Base-by-base conservation (phyloP, 805 yeast species). In the Candida jianshihensis region DNA sequence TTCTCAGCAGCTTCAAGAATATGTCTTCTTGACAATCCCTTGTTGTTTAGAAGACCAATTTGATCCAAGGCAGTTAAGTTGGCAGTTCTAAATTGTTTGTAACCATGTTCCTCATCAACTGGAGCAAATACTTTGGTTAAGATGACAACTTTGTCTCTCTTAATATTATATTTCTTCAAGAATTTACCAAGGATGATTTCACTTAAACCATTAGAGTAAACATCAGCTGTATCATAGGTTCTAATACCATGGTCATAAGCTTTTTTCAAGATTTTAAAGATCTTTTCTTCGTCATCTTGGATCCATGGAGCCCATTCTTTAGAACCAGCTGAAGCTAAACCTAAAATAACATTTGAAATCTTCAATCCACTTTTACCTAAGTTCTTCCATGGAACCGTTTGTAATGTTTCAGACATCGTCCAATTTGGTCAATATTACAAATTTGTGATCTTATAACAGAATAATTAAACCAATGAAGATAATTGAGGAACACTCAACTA, bases 101-200 rank as follows among this genome's bases (percentile, higher is more conserved):
- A 24, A 10, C 39, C 48, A 13, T 37, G 30, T 11, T 37, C 43
- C 21, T 36, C 52, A 33, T 61, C 70, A 11, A 56, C 57, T 6
- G 60, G 55, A 35, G 37, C 49, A 39, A 39, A 66, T 15, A 56
- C 47, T 54, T 75, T 76, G 24, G 75, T 55, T 43, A 75, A 39
- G 37, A 75, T 74, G 14, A 74, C 76, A 34, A 75, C 63, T 26
- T 61, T 63, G 27, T 70, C 71, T 40, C 81, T 60, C 3, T 64
- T 63, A 38, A 75, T 76, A 28, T 67, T 58, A 54, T 64, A 73
- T 36, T 61, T 59, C 43, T 64, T 61, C 40, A 75, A 45, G 44
- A 73, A 76, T 49, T 72, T 71, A 13, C 77, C 73, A n/a, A 75
- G 37, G 5, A 73, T 41, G 8, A 51, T 45, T 48, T 73, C 80